phyloP scores from a whole-genome alignment of 176 grass and related monocot species.

The Zea luxurians region DNA sequence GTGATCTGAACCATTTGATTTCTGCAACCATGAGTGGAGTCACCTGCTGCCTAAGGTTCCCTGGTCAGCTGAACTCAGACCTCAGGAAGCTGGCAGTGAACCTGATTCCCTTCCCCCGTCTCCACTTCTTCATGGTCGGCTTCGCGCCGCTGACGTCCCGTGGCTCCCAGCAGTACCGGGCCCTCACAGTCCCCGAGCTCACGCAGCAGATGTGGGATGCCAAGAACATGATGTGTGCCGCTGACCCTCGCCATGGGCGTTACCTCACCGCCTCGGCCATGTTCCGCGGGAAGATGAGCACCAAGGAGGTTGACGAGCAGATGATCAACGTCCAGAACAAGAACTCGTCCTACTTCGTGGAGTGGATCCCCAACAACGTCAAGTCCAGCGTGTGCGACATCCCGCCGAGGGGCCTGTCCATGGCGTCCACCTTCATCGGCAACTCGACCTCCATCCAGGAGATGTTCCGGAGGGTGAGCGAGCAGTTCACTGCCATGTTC shows the following conservation, averaged over 20 bases:
- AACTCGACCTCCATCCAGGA: slow-evolving; percentile 89
- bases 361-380: slow-evolving; percentile 92
- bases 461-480: slow-evolving; percentile 91
- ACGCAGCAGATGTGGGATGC: slow-evolving; percentile 93
- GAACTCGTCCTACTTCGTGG: slow-evolving; percentile 79
- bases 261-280: slow-evolving; percentile 87
- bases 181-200: slow-evolving; percentile 79
- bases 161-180: slow-evolving; percentile 82
- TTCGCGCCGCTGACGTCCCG: slow-evolving; percentile 72
- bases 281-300: slow-evolving; percentile 95
- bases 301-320: slow-evolving; percentile 83
- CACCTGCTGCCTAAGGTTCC: slow-evolving; percentile 80
- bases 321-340: slow-evolving; percentile 97
- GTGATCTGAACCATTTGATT: slow-evolving; percentile 83
- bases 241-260: slow-evolving; percentile 82
- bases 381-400: slow-evolving; percentile 91
- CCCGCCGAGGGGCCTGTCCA: slow-evolving; percentile 73
- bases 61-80: slow-evolving; percentile 77
- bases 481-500: slow-evolving; percentile 96
- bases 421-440: slow-evolving; percentile 76
- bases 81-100: slow-evolving; percentile 78
- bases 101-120: slow-evolving; percentile 75
- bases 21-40: slow-evolving; percentile 88
- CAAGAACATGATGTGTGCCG: slow-evolving; percentile 95
- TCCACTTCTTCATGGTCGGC: slow-evolving; percentile 85